Percentiles rank a stretch among this genome's conserved stretches.
These are phyloP conservation scores for Fusarium subtropicale DNA, from an alignment of 2,329 filamentous ascomycete species.

Conservation along the genomic window DNA sequence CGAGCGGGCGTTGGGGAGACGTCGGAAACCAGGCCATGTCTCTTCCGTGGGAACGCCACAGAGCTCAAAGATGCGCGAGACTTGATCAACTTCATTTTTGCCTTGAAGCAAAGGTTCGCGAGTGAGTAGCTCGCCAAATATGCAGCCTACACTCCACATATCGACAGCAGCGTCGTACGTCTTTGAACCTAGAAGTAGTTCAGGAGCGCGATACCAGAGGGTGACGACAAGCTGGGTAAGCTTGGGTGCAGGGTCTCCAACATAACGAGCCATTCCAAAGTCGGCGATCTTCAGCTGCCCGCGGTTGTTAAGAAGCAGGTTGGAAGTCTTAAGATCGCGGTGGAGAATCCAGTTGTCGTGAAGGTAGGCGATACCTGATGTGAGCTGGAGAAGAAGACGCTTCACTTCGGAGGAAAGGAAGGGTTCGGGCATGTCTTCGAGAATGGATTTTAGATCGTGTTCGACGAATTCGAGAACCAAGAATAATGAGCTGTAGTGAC, in stretches of 20 bases:
- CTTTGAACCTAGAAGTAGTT: constrained; percentile 84
- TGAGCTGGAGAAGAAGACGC: constrained; percentile 85
- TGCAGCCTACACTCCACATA: constrained; percentile 96
- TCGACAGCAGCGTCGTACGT: constrained; percentile 83
- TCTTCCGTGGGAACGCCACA: constrained; percentile 87
- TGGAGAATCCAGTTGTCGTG: constrained; percentile 93
- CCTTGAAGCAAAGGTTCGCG: constrained; percentile 87
- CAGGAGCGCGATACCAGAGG: constrained; percentile 94
- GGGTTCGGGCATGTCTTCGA: constrained; percentile 93
- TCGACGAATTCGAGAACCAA: constrained; percentile 98
- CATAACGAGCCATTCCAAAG: constrained; percentile 96
- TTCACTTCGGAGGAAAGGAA: constrained; percentile 95
- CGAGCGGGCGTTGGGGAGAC: constrained; percentile 85
- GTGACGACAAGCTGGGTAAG: constrained; percentile 95
- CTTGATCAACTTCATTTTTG: constrained; percentile 91
- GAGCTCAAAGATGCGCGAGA: constrained; percentile 88
- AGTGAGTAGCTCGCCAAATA: constrained; percentile 90
- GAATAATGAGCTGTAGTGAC: constrained; percentile 73
- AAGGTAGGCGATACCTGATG: constrained; percentile 83
- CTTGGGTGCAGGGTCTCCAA: constrained; percentile 79
- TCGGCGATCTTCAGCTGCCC: constrained; percentile 96
- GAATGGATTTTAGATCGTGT: constrained; percentile 93
- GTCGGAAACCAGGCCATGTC: constrained; percentile 86
- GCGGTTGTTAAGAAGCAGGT: constrained; percentile 94
- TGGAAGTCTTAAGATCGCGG: constrained; percentile 93